Evolutionary conservation across 2,329 filamentous ascomycete genomes (phyloP), one percentile per base, ranked within the genome.

Genomic region (Pseudogymnoascus sp.): DNA sequence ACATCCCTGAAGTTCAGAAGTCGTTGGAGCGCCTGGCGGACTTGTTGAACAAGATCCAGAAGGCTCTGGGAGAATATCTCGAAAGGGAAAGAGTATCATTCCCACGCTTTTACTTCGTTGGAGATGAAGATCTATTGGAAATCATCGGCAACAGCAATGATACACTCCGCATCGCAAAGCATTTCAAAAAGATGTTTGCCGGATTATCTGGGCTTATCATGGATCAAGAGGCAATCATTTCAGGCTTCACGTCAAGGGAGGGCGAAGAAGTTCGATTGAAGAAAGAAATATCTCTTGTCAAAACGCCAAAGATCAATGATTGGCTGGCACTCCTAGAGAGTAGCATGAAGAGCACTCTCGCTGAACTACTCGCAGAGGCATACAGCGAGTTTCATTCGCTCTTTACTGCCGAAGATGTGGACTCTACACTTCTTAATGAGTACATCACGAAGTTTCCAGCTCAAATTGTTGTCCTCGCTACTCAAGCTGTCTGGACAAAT

Each of bases 171-270:
- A 96, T 99, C 68, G 91, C 95, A 41, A 99, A 99, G 75, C 96
- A 99, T 79, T 92, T 99, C 81, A 93, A 96, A 75, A 99, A 99
- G 81, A 99, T 99, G 95, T 99, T 99, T 80, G 95, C 96, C 67
- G 95, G 95, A 66, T 82, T 99, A 59, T 93, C 89, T 4, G 95
- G 95, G 3, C 83, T 99, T 37, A 81, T 93, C 43, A 93, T 97
- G 81, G 91, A 96, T 68, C 92, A 98, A 62, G 90, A 97, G 70
- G 86, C 87, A 26, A 86, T 91, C 66, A 98, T 99, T 67, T 88
- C 89, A 26, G 93, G 92, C 6, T 93, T 98, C 71, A 95, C 89
- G 2, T 99, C 95, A 0, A 97, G 96, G 73, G 96, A 99, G 76
- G 93, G 89, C 61, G 95, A 99, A 76, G 83, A 88, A 66, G 91